phyloP scores from a whole-genome alignment of 1,139 yeast genomes.

The Diutina siamensis region DNA sequence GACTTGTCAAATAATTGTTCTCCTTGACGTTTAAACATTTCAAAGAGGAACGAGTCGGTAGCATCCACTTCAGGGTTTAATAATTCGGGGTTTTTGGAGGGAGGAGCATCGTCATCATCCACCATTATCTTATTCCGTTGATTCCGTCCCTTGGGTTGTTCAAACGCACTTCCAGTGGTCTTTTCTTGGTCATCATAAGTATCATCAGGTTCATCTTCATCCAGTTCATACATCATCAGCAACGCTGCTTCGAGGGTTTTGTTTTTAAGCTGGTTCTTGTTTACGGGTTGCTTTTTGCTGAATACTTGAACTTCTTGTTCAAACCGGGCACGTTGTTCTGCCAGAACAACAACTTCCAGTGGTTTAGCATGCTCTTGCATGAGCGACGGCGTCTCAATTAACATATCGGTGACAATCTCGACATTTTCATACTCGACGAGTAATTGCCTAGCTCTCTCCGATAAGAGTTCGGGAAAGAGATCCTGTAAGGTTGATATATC shows the following conservation, averaged over 20 bases:
- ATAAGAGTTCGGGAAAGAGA: conserved; percentile 46
- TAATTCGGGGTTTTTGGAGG: neutral
- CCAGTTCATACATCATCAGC: conserved; percentile 53
- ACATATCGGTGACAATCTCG: conserved; percentile 44
- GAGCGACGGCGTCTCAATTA: conserved; percentile 50
- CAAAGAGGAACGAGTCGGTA: conserved; percentile 47
- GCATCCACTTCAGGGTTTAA: conserved; percentile 10
- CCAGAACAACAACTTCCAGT: conserved; percentile 1
- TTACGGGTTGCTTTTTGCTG: conserved; percentile 12
- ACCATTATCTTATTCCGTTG: conserved; percentile 8
- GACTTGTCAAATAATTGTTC: conserved; percentile 33
- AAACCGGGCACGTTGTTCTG: conserved; percentile 14
- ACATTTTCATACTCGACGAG: conserved; percentile 39
- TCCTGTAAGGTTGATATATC: conserved; percentile 36
- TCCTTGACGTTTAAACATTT: conserved; percentile 41
- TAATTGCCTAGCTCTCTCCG: conserved; percentile 32
- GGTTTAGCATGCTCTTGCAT: conserved; percentile 12
- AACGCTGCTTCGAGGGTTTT: conserved; percentile 55
- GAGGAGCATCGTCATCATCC: conserved; percentile 10
- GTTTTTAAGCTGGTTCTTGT: conserved; percentile 31
- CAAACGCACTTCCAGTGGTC: conserved; percentile 11
- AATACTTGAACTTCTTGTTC: conserved; percentile 21
- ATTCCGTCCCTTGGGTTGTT: neutral
- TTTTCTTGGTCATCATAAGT: conserved; percentile 68
- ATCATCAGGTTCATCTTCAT: conserved; percentile 77